Base-by-base conservation (phyloP, 2,329 filamentous ascomycete genomes). In the Colletotrichum kahawae region DNA sequence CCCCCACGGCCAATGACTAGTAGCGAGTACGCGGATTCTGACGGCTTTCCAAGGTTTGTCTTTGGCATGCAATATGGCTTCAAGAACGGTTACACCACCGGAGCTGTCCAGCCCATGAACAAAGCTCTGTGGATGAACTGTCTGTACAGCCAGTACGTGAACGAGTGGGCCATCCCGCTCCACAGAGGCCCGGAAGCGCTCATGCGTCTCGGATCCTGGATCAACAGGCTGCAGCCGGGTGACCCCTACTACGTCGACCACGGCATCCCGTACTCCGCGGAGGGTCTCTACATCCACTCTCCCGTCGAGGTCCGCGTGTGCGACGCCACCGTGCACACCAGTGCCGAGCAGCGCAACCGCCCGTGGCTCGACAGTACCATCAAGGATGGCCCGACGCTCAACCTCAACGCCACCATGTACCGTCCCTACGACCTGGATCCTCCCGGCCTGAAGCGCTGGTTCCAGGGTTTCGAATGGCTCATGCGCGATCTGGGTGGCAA, bases 61-160 rank as follows among this genome's bases (percentile, higher is more conserved):
- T 98, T 98, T 80, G 95, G 96, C 79, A 95, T 98, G 94, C 96
- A 98, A 84, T 98, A 98, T 83, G 96, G 96, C 69, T 98, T 98
- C 88, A 88, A 88, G 27, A 91, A 95, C 76, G 92, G 92, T 66
- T 90, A 89, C 7, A 89, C 89, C 67, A 93, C 92, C 54, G 88
- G 90, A 18, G 96, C 94, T 8, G 90, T 98, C n/a, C 94, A 98
- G 84, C 92, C 93, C 29, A 94, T 94, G 77, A 92, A 94, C 74
- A 88, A 93, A 77, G 96, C 95, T 14, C 90, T 98, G 62, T 89
- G 98, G 69, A 96, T 99, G 94, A 97, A 99, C 87, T 99, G 97
- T 82, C 90, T 99, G 9, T 99, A 98, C 87, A 96, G 94, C 27
- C 97, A 99, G 82, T 98, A 95, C 80, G 97, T 99, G 78, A 98